These are phyloP conservation scores for Tulasnella sp. DNA, from an alignment of 768 basidiomycete genomes.

Conservation along the genomic window DNA sequence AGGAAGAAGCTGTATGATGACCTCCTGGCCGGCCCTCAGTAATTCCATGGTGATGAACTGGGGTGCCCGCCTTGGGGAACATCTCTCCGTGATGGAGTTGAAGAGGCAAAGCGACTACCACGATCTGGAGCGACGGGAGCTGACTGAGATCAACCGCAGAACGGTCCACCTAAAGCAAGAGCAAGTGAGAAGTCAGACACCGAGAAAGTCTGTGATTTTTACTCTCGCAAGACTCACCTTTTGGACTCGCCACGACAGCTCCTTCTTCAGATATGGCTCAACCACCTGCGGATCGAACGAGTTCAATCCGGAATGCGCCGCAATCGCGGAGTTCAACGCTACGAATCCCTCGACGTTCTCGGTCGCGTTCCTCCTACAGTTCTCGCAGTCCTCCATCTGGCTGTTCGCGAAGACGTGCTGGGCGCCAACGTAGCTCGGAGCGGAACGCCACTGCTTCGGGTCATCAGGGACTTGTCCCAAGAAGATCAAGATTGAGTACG, in stretches of 20 bases:
- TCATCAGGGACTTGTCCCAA: neutral
- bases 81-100: neutral
- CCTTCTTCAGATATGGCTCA: conserved; percentile 8
- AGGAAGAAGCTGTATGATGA: neutral
- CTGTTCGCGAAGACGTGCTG: conserved; percentile 3
- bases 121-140: neutral
- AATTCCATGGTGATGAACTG: conserved; percentile 1
- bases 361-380: neutral
- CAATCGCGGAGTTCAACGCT: neutral
- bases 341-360: neutral
- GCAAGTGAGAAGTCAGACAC: neutral
- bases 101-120: neutral
- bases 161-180: neutral
- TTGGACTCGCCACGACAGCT: conserved; percentile 6
- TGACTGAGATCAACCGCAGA: neutral
- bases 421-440: neutral
- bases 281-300: neutral
- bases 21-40: conserved; percentile 4
- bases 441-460: neutral
- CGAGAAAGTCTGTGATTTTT: neutral
- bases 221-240: neutral
- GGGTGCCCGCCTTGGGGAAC: neutral
- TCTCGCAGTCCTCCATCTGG: neutral
- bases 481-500: neutral
- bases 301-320: neutral